These are phyloP conservation scores for Tylopilus rubrobrunneus DNA, from an alignment of 768 basidiomycete genomes.

Conservation along the genomic window DNA sequence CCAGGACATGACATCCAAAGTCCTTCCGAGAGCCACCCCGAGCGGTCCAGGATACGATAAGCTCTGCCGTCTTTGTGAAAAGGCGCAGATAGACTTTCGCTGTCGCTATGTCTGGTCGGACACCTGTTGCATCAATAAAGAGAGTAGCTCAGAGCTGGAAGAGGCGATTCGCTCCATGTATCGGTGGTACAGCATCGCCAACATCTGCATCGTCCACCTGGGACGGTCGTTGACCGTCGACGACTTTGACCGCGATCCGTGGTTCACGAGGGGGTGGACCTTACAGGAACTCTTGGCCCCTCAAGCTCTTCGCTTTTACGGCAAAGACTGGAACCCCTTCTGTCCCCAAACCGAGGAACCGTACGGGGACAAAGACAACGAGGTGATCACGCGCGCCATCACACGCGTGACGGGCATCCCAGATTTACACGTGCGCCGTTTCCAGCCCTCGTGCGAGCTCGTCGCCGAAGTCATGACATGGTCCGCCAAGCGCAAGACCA, in stretches of 20 bases:
- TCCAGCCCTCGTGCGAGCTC: slow-evolving; percentile 4
- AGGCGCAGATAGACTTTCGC: slow-evolving; percentile 1
- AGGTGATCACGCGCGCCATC: background rate
- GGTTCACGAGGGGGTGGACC: slow-evolving; percentile 16
- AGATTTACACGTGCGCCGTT: background rate
- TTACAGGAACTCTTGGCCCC: slow-evolving; percentile 16
- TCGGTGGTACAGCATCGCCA: slow-evolving; percentile 15
- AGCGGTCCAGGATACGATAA: slow-evolving; percentile 9
- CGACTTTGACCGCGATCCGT: slow-evolving; percentile 12
- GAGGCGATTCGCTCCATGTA: slow-evolving; percentile 15
- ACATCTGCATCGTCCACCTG: slow-evolving; percentile 16
- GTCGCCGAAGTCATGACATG: slow-evolving; percentile 11
- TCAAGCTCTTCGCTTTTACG: slow-evolving; percentile 7
- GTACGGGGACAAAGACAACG: slow-evolving; percentile 5
- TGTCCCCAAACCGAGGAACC: background rate
- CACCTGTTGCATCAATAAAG: slow-evolving; percentile 8
- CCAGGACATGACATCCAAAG: slow-evolving; percentile 2
- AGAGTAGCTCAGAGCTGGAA: slow-evolving; percentile 11
- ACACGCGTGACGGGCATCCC: slow-evolving; percentile 6
- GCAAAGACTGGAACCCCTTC: slow-evolving; percentile 11
- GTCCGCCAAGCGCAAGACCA: slow-evolving; percentile 8
- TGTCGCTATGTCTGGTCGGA: slow-evolving; percentile 14
- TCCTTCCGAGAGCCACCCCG: background rate
- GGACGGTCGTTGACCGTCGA: slow-evolving; percentile 11
- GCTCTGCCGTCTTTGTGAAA: slow-evolving; percentile 4